A percentile compares a stretch with the other conserved stretches of the same genome.
Evolutionary conservation across 805 yeast species (phyloP).

Genomic region (Ogataea corticis): DNA sequence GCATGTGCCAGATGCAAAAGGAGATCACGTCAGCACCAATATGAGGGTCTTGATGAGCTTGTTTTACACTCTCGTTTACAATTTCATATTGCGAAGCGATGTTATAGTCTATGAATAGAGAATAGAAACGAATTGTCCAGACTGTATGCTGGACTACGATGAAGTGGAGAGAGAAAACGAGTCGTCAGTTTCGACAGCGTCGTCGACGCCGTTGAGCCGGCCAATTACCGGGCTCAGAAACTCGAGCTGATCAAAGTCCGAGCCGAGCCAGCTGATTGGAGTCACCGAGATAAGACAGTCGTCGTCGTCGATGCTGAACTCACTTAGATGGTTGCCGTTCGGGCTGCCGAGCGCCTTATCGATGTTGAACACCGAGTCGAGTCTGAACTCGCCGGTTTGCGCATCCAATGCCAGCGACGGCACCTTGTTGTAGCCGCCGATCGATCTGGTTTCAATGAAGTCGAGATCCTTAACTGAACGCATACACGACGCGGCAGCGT

Average conservation of each 20-base stretch:
- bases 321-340: slow-evolving; percentile 15
- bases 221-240: slow-evolving; percentile 13
- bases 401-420: slow-evolving; percentile 18
- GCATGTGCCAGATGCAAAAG: no score
- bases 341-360: slow-evolving; percentile 16
- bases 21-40: no score
- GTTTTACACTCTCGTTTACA: no score
- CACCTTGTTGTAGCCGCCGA: slow-evolving; percentile 37
- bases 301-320: slow-evolving; percentile 18
- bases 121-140: no score
- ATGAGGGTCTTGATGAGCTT: no score
- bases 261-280: slow-evolving; percentile 24
- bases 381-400: slow-evolving; percentile 5
- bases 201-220: slow-evolving; percentile 12
- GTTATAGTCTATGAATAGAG: background rate
- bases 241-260: slow-evolving; percentile 16
- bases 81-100: background rate
- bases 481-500: slow-evolving; percentile 35
- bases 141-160: no score
- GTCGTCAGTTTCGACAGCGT: background rate
- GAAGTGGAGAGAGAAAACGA: background rate
- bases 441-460: slow-evolving; percentile 46
- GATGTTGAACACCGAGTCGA: slow-evolving; percentile 20
- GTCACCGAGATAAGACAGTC: slow-evolving; percentile 25
- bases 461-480: slow-evolving; percentile 33